These are phyloP conservation scores for Daedaleopsis sinensis DNA, from an alignment of 768 basidiomycete species.

Conservation along the genomic window DNA sequence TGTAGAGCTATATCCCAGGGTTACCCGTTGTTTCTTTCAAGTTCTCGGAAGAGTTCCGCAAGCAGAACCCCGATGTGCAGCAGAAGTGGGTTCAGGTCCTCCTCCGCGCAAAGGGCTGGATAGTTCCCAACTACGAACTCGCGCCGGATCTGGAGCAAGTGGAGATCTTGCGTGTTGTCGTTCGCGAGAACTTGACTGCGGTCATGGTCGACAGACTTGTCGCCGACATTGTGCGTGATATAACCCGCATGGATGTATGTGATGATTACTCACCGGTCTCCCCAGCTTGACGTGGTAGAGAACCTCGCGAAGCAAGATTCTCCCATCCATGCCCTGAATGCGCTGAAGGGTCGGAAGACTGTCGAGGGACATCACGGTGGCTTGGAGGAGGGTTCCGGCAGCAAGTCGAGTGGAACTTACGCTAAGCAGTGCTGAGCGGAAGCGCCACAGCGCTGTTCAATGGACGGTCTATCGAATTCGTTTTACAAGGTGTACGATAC, in stretches of 20 bases:
- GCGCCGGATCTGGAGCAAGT: constrained; percentile 51
- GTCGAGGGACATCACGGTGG: constrained; percentile 47
- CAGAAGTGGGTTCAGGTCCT: constrained; percentile 60
- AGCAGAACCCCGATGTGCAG: constrained; percentile 56
- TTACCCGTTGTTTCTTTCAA: constrained; percentile 57
- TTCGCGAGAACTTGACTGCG: constrained; percentile 57
- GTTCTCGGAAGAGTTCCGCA: constrained; percentile 56
- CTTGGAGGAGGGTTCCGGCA: constrained; percentile 51
- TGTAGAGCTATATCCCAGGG: constrained; percentile 49
- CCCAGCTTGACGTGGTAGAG: constrained; percentile 67
- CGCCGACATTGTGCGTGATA: constrained; percentile 60
- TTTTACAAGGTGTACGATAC: too few relatives aligned
- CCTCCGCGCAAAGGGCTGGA: constrained; percentile 53
- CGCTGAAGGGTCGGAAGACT: constrained; percentile 36
- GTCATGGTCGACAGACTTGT: constrained; percentile 56
- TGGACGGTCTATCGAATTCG: too few relatives aligned
- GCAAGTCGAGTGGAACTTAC: constrained; percentile 60
- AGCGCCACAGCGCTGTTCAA: too few relatives aligned
- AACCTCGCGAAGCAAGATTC: constrained; percentile 50
- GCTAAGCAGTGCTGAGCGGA: constrained; percentile 61
- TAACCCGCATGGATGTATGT: not conserved
- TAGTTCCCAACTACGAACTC: constrained; percentile 64
- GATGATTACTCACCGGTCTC: not conserved
- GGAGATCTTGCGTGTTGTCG: constrained; percentile 66
- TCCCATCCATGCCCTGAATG: constrained; percentile 53